Evolutionary conservation across 1,139 yeast genomes (phyloP).

Genomic region (Pneumocystis canis): DNA sequence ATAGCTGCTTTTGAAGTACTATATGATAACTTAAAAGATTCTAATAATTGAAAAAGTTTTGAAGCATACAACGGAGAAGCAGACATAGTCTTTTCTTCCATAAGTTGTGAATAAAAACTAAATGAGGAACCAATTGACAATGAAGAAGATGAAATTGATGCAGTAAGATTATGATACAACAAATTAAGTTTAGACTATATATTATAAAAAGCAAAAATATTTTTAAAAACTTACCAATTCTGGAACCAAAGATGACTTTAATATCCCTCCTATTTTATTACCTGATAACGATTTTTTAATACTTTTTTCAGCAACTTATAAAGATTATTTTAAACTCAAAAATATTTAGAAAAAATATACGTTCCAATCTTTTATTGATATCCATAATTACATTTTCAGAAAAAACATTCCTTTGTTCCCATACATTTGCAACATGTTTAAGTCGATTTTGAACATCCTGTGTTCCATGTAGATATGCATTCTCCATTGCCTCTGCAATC

Average conservation of each 20-base stretch:
- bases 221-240: slow-evolving; percentile 15
- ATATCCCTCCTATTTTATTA: slow-evolving; percentile 14
- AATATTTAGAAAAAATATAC: slow-evolving; percentile 12
- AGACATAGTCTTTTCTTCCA: slow-evolving; percentile 36
- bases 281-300: slow-evolving; percentile 12
- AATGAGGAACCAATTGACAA: slow-evolving; percentile 13
- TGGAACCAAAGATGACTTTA: slow-evolving; percentile 13
- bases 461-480: slow-evolving; percentile 23
- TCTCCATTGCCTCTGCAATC: slow-evolving; percentile 27
- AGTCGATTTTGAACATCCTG: slow-evolving; percentile 38
- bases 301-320: slow-evolving; percentile 16
- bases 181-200: slow-evolving; percentile 28
- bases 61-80: slow-evolving; percentile 37
- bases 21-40: slow-evolving; percentile 10
- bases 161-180: slow-evolving; percentile 28
- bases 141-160: slow-evolving; percentile 12
- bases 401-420: slow-evolving; percentile 59
- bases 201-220: neutral
- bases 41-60: slow-evolving; percentile 24
- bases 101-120: slow-evolving; percentile 16
- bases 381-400: slow-evolving; percentile 29
- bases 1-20: slow-evolving; percentile 28
- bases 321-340: neutral
- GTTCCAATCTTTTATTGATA: slow-evolving; percentile 30
- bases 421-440: slow-evolving; percentile 51